Conservation (phyloP, 331 rosid species). For the Rhamnella rubrinervis region DNA sequence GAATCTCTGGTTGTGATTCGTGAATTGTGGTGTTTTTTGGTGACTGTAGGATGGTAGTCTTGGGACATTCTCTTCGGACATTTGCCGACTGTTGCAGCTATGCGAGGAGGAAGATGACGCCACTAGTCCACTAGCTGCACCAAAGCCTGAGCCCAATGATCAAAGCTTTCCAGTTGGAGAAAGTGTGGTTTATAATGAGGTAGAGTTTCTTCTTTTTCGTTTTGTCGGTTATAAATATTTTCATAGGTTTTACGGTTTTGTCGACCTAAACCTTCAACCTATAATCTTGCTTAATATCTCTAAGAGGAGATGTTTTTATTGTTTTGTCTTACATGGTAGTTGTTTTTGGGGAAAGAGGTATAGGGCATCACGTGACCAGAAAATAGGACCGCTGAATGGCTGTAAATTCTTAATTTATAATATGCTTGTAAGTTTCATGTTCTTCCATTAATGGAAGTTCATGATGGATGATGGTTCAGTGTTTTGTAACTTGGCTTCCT, state of each 20-base stretch:
- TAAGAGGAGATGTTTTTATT: no score
- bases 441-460: no score
- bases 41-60: constrained; percentile 80
- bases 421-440: no score
- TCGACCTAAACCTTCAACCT: no score
- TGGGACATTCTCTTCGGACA: constrained; percentile 94
- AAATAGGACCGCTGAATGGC: no score
- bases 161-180: constrained; percentile 66
- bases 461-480: no score
- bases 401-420: no score
- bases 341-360: no score
- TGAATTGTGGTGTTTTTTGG: constrained; percentile 46
- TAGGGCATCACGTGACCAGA: no score
- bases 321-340: no score
- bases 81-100: constrained; percentile 81
- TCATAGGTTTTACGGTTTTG: not conserved
- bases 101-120: constrained; percentile 99
- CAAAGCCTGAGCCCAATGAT: constrained; percentile 87
- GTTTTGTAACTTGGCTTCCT: no score
- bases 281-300: no score
- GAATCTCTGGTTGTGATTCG: constrained; percentile 43
- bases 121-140: constrained; percentile 91
- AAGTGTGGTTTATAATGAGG: constrained; percentile 60
- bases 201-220: constrained; percentile 24
- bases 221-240: not conserved